phyloP scores from a whole-genome alignment of 768 basidiomycete genomes.

The Lentinus tigrinus region DNA sequence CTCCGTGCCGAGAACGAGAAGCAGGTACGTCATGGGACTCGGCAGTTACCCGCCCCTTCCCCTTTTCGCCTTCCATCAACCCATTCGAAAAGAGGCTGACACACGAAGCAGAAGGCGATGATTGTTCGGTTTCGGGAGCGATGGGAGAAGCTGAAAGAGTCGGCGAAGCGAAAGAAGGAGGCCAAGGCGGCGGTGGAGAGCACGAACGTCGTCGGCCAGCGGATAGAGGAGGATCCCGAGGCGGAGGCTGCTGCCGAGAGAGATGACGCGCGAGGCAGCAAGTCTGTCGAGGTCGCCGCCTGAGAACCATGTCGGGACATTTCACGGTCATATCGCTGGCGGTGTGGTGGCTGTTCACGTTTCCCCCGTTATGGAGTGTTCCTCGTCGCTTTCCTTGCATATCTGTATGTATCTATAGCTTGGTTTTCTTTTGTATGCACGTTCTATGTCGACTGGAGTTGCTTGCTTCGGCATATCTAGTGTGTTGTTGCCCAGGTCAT shows the following conservation, averaged over 20 bases:
- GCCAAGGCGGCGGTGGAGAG: conserved; percentile 58
- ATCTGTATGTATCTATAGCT: neutral
- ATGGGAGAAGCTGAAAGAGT: conserved; percentile 89
- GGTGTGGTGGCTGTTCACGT: too few species aligned
- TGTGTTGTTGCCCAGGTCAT: too few species aligned
- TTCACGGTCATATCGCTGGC: too few species aligned
- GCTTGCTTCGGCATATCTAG: too few species aligned
- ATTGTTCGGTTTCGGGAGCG: conserved; percentile 81
- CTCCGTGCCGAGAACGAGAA: conserved; percentile 77
- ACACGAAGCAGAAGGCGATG: conserved; percentile 64
- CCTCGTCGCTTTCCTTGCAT: too few species aligned
- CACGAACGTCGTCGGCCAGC: conserved; percentile 51
- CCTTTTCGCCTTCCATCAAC: neutral
- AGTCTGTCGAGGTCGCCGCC: neutral
- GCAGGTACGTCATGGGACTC: conserved; percentile 49
- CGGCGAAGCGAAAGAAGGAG: conserved; percentile 82
- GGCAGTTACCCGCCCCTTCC: neutral
- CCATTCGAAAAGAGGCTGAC: conserved; percentile 1
- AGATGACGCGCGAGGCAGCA: conserved; percentile 19
- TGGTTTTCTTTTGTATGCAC: neutral
- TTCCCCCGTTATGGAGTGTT: too few species aligned
- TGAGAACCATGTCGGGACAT: neutral
- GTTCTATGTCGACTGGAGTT: neutral
- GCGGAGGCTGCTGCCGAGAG: conserved; percentile 57
- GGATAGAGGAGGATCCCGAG: conserved; percentile 68